Conservation (phyloP, 2,329 filamentous ascomycete genomes). For the Epicoccum sorghinum region DNA sequence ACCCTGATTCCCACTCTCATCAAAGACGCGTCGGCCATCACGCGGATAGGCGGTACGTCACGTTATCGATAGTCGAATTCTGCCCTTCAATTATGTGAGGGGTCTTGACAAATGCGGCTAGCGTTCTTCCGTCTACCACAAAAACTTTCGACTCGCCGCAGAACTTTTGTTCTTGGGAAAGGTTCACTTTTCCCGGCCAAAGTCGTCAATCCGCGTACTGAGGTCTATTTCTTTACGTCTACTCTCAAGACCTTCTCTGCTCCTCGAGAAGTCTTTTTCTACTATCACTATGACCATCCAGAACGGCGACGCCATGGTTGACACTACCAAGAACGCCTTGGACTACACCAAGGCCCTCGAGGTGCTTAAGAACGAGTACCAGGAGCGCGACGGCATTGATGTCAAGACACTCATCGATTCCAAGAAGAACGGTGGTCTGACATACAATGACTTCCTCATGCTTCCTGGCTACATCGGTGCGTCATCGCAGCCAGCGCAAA, state of each 20-base stretch:
- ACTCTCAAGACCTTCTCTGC: constrained; percentile 28
- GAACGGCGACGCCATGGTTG: constrained; percentile 66
- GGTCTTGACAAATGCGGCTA: constrained; percentile 9
- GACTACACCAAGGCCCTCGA: constrained; percentile 79
- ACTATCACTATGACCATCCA: constrained; percentile 70
- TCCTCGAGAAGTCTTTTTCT: constrained; percentile 39
- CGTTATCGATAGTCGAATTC: not conserved
- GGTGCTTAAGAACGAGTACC: constrained; percentile 77
- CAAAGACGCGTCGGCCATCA: constrained; percentile 1
- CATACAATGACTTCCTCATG: constrained; percentile 98
- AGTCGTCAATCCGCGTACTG: constrained; percentile 36
- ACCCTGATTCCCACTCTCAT: not conserved
- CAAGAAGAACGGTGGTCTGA: constrained; percentile 88
- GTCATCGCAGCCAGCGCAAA: constrained; percentile 16
- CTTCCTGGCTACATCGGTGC: constrained; percentile 93
- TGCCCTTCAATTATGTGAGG: not conserved
- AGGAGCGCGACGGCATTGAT: constrained; percentile 82
- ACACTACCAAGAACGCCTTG: constrained; percentile 63
- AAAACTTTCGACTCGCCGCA: constrained; percentile 32
- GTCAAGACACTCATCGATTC: constrained; percentile 88
- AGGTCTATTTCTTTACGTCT: constrained; percentile 42
- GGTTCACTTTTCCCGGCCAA: constrained; percentile 62
- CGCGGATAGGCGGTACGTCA: constrained; percentile 9
- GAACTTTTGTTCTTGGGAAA: constrained; percentile 55
- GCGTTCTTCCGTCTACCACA: constrained; percentile 19